Evolutionary conservation across 306 rosid species (phyloP), one percentile per base, ranked within the genome.

Genomic region (Dalbergia cochinchinensis): DNA sequence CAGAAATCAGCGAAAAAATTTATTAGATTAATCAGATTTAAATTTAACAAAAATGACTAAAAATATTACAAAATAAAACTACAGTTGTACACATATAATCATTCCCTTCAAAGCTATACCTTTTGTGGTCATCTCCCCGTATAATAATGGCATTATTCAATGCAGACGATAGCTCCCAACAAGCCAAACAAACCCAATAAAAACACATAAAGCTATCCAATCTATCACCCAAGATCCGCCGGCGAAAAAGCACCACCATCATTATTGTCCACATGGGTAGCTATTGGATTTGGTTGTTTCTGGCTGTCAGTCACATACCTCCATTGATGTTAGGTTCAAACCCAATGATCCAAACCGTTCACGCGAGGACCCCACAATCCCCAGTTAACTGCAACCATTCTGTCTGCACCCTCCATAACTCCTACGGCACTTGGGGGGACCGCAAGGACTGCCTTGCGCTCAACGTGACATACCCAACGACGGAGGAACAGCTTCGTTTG

Each of bases 371-470:
- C 1, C 97, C 94, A 11, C 81, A 59, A 2, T 70, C 88, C 1
- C 92, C 97, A 3, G 37, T 93, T 31, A 79, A 62, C 7, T 91
- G 97, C 88, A 54, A 67, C 78, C 31, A 26, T 6, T 39, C 71
- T 11, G 83, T 90, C 34, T 93, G 97, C 84, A 93, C 73, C 19
- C 88, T 93, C 73, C 45, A n/a, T 78, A 93, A 89, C 85, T 70
- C 94, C 73, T 93, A 93, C 10, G 92, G 92, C 15, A 77, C 71
- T 10, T 91, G 97, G 97, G 86, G 85, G 1, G 94, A 93, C 71
- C 84, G 94, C 11, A 79, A 82, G 13, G 79, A 62, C 13, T 93
- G 94, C 57, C 72, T 82, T 4, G 90, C 80, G 1, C 58, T 64
- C 11, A 79, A 77, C 7, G 83, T 78, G 8, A 79, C 90, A 0